Evolutionary conservation across 345 rosid species (phyloP).

Genomic region (Kernera saxatilis): DNA sequence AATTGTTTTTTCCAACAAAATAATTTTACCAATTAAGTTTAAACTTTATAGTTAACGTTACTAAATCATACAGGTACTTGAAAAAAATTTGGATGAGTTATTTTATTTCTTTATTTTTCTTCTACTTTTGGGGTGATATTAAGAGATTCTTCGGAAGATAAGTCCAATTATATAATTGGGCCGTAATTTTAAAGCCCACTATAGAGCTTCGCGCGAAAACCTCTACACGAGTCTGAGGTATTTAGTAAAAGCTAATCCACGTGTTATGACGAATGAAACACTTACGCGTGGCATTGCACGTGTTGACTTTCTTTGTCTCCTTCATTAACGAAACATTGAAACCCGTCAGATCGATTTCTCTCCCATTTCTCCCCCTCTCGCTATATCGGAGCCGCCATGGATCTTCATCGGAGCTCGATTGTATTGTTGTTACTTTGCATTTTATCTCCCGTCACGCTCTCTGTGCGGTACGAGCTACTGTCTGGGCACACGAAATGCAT

Average conservation of each 20-base stretch:
- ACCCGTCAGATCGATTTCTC: slow-evolving; percentile 24
- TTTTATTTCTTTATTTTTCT: background rate
- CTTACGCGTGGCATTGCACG: slow-evolving; percentile 11
- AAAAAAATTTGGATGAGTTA: background rate
- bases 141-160: background rate
- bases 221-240: background rate
- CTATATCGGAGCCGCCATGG: slow-evolving; percentile 18
- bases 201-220: background rate
- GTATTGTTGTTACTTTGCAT: slow-evolving; percentile 24
- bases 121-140: background rate
- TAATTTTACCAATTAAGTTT: background rate
- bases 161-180: background rate
- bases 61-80: no score
- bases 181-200: slow-evolving; percentile 2
- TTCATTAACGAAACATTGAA: background rate
- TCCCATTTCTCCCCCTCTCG: background rate
- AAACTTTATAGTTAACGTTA: no score
- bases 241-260: background rate
- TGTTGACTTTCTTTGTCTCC: slow-evolving; percentile 14
- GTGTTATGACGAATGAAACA: slow-evolving; percentile 1
- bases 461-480: slow-evolving; percentile 62
- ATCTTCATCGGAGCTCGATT: slow-evolving; percentile 19
- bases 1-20: background rate
- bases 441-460: slow-evolving; percentile 35
- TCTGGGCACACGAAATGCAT: slow-evolving; percentile 89